Evolutionary conservation across 129 eudicot genomes (phyloP), one percentile per base, ranked within the genome.

Genomic region (Glebionis coronaria): DNA sequence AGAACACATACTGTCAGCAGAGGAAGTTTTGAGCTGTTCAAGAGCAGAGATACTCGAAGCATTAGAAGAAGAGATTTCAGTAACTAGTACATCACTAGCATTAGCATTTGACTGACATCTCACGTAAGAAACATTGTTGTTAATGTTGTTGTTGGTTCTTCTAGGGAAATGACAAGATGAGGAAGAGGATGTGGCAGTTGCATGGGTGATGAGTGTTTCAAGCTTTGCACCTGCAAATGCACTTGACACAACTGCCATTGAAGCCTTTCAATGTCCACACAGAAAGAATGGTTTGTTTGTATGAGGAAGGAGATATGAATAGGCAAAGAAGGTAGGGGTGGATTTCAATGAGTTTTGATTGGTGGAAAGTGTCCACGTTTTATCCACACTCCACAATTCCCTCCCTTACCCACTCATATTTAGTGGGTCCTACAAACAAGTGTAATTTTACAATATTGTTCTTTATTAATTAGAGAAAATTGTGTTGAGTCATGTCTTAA

Each of bases 331-430:
- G n/a, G n/a, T n/a, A n/a, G n/a, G n/a, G n/a, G n/a, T 31, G 1
- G 73, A 78, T 85, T 80, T 76, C 85, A 76, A 10, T 61, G 87
- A 2, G 42, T 47, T 85, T 10, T 85, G 81, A 88, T 85, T 88
- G 93, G 96, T 55, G 44, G 62, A 65, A 76, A 73, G 49, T 18
- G 38, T 70, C 73, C 96, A 70, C 87, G 87, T 85, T 88, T 61
- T 85, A 88, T 88, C 96, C 90, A 83, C 87, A 85, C 90, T 73
- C 79, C 79, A n/a, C n/a, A n/a, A n/a, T n/a, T n/a, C n/a, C n/a
- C n/a, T n/a, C n/a, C n/a, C n/a, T n/a, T n/a, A n/a, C n/a, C n/a
- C n/a, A n/a, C n/a, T n/a, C n/a, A n/a, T n/a, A n/a, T n/a, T n/a
- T n/a, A n/a, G n/a, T n/a, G n/a, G n/a, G n/a, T n/a, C n/a, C n/a